Conservation (phyloP, 1,139 yeast genomes). For the Candida sp. region DNA sequence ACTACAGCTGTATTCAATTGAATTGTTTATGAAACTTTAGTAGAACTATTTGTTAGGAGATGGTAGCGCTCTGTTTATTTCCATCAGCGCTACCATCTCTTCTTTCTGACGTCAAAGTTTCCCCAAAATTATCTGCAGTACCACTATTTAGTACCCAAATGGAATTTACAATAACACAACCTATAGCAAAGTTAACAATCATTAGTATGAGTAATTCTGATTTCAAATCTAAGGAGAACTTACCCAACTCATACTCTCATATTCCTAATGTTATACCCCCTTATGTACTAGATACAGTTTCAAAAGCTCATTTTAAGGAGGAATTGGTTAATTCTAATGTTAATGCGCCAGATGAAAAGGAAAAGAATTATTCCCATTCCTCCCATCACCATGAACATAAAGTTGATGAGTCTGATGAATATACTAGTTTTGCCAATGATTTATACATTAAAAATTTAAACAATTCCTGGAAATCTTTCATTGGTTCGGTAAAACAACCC, state of each 20-base stretch:
- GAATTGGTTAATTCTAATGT: constrained; percentile 30
- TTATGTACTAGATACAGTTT: constrained; percentile 53
- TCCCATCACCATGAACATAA: background rate
- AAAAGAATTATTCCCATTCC: background rate
- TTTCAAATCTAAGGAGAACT: background rate
- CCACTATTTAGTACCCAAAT: background rate
- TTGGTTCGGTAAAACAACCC: constrained; percentile 35
- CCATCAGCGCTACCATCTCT: too few relatives aligned
- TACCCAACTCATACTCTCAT: constrained; percentile 24
- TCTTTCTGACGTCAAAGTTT: background rate
- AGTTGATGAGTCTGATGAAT: constrained; percentile 28
- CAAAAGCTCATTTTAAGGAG: constrained; percentile 42
- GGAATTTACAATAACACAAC: background rate
- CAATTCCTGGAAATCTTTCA: constrained; percentile 37
- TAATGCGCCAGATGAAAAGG: constrained; percentile 17
- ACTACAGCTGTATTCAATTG: too few relatives aligned
- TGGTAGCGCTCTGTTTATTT: too few relatives aligned
- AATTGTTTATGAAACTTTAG: too few relatives aligned
- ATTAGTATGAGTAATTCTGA: background rate
- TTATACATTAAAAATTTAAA: constrained; percentile 36
- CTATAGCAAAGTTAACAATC: too few relatives aligned
- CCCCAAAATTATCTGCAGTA: background rate
- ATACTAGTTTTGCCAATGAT: constrained; percentile 33
- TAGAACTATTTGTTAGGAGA: too few relatives aligned
- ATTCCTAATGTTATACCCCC: constrained; percentile 48